Percentiles rank a stretch among this genome's conserved stretches.
These are phyloP conservation scores for Fomitopsis pinicola DNA, from an alignment of 1,284 basidiomycete genomes.

Conservation along the genomic window DNA sequence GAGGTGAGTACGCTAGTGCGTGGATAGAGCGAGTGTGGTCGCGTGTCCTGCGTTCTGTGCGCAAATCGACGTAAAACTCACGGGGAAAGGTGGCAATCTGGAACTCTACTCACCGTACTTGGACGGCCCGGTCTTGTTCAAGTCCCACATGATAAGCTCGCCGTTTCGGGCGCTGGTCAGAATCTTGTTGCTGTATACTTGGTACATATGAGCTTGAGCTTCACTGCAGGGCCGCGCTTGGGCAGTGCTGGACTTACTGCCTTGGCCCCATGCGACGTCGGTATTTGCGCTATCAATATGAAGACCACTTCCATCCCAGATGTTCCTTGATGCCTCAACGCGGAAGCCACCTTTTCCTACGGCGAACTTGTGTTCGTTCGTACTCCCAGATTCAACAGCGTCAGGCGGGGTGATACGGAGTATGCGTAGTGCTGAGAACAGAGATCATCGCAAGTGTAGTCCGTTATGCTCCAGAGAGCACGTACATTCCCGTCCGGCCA, in stretches of 20 bases:
- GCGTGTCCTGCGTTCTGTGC: constrained; percentile 63
- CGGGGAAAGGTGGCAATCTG: background rate
- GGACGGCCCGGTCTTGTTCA: constrained; percentile 60
- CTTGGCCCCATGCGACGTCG: constrained; percentile 79
- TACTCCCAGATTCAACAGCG: constrained; percentile 21
- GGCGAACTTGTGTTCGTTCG: constrained; percentile 45
- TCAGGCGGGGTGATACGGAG: constrained; percentile 50
- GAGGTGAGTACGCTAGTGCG: constrained; percentile 58
- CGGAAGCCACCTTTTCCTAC: constrained; percentile 56
- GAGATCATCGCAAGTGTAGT: background rate
- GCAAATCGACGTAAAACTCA: constrained; percentile 2
- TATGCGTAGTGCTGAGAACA: constrained; percentile 55
- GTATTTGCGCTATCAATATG: constrained; percentile 75
- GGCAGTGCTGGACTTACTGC: constrained; percentile 49
- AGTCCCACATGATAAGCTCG: constrained; percentile 82
- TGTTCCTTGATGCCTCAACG: constrained; percentile 64
- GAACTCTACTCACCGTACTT: constrained; percentile 58
- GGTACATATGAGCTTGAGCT: background rate
- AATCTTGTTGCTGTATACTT: constrained; percentile 76
- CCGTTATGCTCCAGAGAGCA: constrained; percentile 9
- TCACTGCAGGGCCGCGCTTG: background rate
- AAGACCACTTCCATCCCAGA: constrained; percentile 69
- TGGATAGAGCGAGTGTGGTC: constrained; percentile 79
- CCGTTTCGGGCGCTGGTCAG: constrained; percentile 81
- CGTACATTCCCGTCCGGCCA: constrained; percentile 73